Conservation (phyloP, 139 green algal species). For the Yamagishiella unicocca region DNA sequence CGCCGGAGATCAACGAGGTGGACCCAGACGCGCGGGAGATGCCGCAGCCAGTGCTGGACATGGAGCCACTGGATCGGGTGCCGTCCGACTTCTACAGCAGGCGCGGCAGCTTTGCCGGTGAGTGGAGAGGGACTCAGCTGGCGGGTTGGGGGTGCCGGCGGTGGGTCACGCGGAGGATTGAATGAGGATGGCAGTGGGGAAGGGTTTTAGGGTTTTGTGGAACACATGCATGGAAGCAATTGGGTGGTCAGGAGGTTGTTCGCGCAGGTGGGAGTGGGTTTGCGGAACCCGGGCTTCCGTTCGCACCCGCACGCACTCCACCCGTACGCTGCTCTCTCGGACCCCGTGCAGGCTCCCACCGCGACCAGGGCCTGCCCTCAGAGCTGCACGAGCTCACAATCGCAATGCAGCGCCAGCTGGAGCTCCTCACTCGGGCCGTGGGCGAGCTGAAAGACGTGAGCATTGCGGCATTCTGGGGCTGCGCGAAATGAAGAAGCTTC, state of each 20-base stretch:
- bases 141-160: too few species aligned
- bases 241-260: too few species aligned
- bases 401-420: conserved; percentile 68
- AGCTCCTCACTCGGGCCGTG: conserved; percentile 61
- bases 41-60: not conserved
- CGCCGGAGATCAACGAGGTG: conserved; percentile 42
- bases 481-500: too few species aligned
- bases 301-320: not conserved
- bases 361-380: not conserved
- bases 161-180: too few species aligned
- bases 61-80: not conserved
- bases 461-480: too few species aligned
- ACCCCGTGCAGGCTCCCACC: not conserved
- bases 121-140: too few species aligned
- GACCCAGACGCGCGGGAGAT: conserved; percentile 10
- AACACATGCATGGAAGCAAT: too few species aligned
- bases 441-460: conserved; percentile 68
- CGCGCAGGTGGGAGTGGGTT: too few species aligned
- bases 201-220: too few species aligned
- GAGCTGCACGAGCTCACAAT: conserved; percentile 59
- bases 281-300: too few species aligned
- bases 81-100: not conserved
- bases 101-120: not conserved
- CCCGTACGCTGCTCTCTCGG: not conserved
- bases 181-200: too few species aligned